Evolutionary conservation across 2,329 filamentous ascomycete genomes (phyloP).

Genomic region (Pestalotiopsis sp.): DNA sequence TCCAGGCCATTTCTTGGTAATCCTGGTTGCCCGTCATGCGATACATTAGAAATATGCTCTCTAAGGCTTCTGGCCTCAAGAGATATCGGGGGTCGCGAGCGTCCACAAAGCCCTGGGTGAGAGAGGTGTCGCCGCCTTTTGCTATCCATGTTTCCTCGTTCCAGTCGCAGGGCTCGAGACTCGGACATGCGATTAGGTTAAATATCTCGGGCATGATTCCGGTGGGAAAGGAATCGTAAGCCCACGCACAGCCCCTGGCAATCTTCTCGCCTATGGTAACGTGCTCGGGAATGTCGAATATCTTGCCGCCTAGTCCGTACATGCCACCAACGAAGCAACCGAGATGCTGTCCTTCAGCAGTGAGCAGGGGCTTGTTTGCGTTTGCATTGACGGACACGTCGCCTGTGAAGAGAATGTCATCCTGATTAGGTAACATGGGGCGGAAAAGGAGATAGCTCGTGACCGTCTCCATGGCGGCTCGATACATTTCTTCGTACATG

Average conservation of each 20-base stretch:
- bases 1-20: conserved; percentile 53
- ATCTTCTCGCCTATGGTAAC: conserved; percentile 48
- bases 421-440: conserved; percentile 62
- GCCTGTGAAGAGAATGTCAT: conserved; percentile 60
- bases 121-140: conserved; percentile 18
- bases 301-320: conserved; percentile 45
- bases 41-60: conserved; percentile 56
- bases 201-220: conserved; percentile 64
- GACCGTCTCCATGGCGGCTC: conserved; percentile 58
- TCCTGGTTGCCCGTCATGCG: conserved; percentile 49
- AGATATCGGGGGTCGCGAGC: conserved; percentile 50
- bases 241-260: conserved; percentile 59
- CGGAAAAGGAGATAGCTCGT: conserved; percentile 68
- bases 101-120: conserved; percentile 64
- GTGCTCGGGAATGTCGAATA: conserved; percentile 47
- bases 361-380: conserved; percentile 25
- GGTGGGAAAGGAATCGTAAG: conserved; percentile 53
- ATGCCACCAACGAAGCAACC: conserved; percentile 52
- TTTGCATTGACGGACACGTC: conserved; percentile 20
- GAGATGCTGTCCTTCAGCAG: conserved; percentile 42
- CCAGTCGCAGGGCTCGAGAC: conserved; percentile 40
- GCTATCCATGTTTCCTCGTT: conserved; percentile 34
- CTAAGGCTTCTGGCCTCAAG: conserved; percentile 53
- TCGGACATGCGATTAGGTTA: conserved; percentile 43
- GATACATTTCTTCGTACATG: conserved; percentile 66